These are phyloP conservation scores for Colletotrichum sp. DNA, from an alignment of 2,329 filamentous ascomycete species.

Conservation along the genomic window DNA sequence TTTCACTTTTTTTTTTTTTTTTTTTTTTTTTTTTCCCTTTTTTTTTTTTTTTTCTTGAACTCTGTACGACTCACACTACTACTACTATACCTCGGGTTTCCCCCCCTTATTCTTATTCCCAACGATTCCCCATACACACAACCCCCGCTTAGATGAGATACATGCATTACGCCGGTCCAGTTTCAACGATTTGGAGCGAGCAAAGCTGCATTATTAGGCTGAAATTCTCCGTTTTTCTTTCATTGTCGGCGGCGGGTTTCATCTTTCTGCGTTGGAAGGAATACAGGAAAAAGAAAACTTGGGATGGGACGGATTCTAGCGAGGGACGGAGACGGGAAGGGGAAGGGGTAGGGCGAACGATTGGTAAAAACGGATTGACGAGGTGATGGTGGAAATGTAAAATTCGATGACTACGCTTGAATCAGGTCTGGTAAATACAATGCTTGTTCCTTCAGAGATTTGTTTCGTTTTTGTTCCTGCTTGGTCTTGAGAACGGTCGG, in stretches of 20 bases:
- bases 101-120: conserved; percentile 3
- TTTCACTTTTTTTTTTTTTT: too few species aligned
- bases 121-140: conserved; percentile 15
- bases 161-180: not conserved
- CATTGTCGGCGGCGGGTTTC: not conserved
- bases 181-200: conserved; percentile 7
- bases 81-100: conserved; percentile 15
- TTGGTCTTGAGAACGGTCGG: not conserved
- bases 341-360: not conserved
- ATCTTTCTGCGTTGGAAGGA: not conserved
- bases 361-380: not conserved
- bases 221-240: not conserved
- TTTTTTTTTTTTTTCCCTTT: too few species aligned
- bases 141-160: conserved; percentile 10
- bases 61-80: conserved; percentile 12
- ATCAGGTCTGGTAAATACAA: conserved; percentile 7
- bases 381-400: conserved; percentile 14
- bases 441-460: not conserved
- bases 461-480: not conserved
- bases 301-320: not conserved
- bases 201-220: conserved; percentile 1
- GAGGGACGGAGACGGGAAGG: not conserved
- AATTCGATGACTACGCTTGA: not conserved
- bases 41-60: not conserved
- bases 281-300: not conserved